Conservation (phyloP, 495 filamentous ascomycete species). For the Podospora appendiculata region DNA sequence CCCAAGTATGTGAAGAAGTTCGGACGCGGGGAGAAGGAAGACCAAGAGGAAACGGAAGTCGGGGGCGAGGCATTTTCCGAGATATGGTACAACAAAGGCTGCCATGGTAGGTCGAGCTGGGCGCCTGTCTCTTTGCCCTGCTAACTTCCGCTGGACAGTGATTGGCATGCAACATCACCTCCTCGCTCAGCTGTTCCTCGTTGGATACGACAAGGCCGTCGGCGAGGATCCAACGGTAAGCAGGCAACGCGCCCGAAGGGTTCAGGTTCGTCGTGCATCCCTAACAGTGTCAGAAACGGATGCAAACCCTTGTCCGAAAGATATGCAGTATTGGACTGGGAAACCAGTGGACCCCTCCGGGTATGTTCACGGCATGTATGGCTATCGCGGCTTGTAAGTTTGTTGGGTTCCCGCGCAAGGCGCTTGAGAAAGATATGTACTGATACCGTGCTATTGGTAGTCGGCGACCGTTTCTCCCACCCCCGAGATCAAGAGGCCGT, state of each 20-base stretch:
- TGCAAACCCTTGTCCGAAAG: slow-evolving; percentile 33
- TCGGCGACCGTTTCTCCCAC: slow-evolving; percentile 5
- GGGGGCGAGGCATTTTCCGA: slow-evolving; percentile 30
- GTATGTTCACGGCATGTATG: slow-evolving; percentile 48
- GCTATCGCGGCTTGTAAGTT: slow-evolving; percentile 44
- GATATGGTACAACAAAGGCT: slow-evolving; percentile 39
- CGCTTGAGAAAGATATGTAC: no score
- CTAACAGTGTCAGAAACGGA: slow-evolving; percentile 23
- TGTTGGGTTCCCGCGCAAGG: not conserved
- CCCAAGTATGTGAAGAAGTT: slow-evolving; percentile 10
- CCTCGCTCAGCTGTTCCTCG: slow-evolving; percentile 39
- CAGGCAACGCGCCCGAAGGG: no score
- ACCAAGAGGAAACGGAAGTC: not conserved
- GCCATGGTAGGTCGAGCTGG: slow-evolving; percentile 31
- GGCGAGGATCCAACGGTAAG: no score
- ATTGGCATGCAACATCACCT: slow-evolving; percentile 49
- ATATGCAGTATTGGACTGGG: slow-evolving; percentile 45
- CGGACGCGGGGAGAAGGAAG: no score
- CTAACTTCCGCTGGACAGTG: slow-evolving; percentile 17
- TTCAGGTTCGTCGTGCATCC: no score
- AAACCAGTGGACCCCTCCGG: slow-evolving; percentile 43
- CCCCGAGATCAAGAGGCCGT: slow-evolving; percentile 34
- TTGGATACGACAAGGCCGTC: not conserved
- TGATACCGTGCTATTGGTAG: not conserved
- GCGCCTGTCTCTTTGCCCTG: no score